Percentiles rank a stretch among this genome's conserved stretches.
phyloP scores from a whole-genome alignment of 164 flowering plant genomes.

The Warburgia ugandensis region DNA sequence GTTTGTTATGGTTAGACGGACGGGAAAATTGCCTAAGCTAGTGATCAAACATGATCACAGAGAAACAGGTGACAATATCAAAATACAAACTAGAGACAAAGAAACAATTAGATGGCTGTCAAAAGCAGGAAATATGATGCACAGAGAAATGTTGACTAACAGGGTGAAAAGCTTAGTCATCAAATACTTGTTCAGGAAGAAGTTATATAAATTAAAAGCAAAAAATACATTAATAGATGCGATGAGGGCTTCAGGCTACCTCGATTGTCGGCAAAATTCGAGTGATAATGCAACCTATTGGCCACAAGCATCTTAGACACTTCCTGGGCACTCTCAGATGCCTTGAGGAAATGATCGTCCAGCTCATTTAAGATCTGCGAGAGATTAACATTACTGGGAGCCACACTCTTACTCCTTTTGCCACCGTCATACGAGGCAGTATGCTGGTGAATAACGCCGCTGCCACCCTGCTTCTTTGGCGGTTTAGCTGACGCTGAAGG shows the following conservation, averaged over 20 bases:
- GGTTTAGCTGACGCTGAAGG: conserved; percentile 12
- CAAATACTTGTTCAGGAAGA: too few species aligned
- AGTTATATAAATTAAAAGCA: neutral
- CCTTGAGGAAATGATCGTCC: conserved; percentile 80
- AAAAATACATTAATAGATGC: neutral
- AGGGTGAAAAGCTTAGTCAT: too few species aligned
- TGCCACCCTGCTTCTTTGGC: conserved; percentile 20
- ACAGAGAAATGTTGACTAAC: too few species aligned
- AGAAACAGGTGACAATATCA: too few species aligned
- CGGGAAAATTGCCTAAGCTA: too few species aligned
- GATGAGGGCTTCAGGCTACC: conserved; percentile 27
- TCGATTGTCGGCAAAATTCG: conserved; percentile 80
- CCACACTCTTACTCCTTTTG: conserved; percentile 17
- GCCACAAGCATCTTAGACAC: conserved; percentile 93
- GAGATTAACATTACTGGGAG: conserved; percentile 28
- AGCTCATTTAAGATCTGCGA: conserved; percentile 43
- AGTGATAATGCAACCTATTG: conserved; percentile 78
- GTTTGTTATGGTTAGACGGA: too few species aligned
- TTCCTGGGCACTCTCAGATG: conserved; percentile 71
- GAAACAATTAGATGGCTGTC: too few species aligned
- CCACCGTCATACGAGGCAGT: conserved; percentile 35
- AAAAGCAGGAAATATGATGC: too few species aligned
- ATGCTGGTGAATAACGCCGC: neutral
- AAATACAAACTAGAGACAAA: too few species aligned
- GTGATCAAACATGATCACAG: too few species aligned